Base-by-base conservation (phyloP, 192 early-diverging fungal genomes). In the Linnemannia zychae region DNA sequence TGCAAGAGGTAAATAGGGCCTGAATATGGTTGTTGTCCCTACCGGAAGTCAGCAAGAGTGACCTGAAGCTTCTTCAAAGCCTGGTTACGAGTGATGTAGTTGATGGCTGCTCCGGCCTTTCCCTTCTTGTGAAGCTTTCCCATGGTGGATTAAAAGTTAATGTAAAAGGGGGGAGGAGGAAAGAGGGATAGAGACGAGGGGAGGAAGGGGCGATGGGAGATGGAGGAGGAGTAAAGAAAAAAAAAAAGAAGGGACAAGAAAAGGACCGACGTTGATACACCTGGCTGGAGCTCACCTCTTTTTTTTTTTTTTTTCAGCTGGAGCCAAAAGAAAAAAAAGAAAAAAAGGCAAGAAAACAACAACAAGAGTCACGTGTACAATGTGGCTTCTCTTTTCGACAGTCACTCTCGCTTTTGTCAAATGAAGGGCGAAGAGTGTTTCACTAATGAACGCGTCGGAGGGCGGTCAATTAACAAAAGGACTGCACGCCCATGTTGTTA, bases 61-160 rank as follows among this genome's bases (percentile, higher is more conserved):
- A 99, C 88, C 88, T 99, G 98, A 80, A 99, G 95, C 91, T 98
- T 99, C 82, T 93, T 95, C 71, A 99, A 84, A 31, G 97, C 97
- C 87, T 96, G 94, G 82, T 92, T 95, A 80, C 98, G 92, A 71
- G 95, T 95, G 68, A 97, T 94, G 89, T 95, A 99, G 90, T 97
- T 98, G 80, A 91, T 89, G 78, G 95, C 97, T 50, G 96, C 95
- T 72, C 97, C 97, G 80, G 92, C 89, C 75, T 95, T 92, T 86
- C 97, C 96, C 92, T 99, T 98, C 91, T 95, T 95, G 72, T 91
- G 84, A 76, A 93, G 82, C 71, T 89, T 89, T 70, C 88, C 94
- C 94, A 95, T 95, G 75, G 66, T 76, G 77, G 36, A 71, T 71
- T 63, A 82, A 71, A 72, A 22, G 50, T 31, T 67, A 50, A 65